phyloP scores from a whole-genome alignment of 2,329 filamentous ascomycete genomes.

The Neofusicoccum parvum region DNA sequence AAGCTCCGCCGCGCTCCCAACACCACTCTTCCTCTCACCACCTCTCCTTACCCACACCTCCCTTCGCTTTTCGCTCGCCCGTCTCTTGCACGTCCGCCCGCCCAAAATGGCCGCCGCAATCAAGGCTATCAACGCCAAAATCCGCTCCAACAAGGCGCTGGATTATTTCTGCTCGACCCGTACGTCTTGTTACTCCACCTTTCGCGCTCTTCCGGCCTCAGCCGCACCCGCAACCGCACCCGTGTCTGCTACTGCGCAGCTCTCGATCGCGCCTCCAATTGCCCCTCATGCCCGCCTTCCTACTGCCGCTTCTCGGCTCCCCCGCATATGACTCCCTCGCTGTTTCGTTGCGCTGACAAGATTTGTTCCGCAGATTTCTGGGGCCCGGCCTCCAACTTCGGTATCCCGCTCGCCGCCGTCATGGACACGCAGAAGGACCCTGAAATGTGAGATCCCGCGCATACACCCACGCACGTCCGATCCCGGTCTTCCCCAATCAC shows the following conservation, averaged over 20 bases:
- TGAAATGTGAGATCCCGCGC: conserved; percentile 45
- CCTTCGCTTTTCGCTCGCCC: background rate
- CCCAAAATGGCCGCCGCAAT: conserved; percentile 54
- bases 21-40: conserved; percentile 9
- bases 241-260: background rate
- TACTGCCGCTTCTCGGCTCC: background rate
- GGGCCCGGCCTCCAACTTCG: conserved; percentile 56
- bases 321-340: background rate
- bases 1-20: conserved; percentile 12
- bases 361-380: conserved; percentile 49
- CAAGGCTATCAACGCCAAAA: conserved; percentile 57
- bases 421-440: conserved; percentile 58
- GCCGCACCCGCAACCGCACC: background rate
- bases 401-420: conserved; percentile 56
- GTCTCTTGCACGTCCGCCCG: conserved; percentile 3
- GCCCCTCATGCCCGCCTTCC: background rate
- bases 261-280: background rate
- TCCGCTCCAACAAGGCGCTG: conserved; percentile 51
- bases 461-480: background rate
- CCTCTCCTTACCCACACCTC: background rate
- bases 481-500: background rate
- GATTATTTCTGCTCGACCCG: conserved; percentile 59
- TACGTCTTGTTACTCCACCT: conserved; percentile 38
- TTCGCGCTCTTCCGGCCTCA: conserved; percentile 19
- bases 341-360: background rate